Conservation (phyloP, 495 filamentous ascomycete genomes). For the Xanthoparmelia taractica region DNA sequence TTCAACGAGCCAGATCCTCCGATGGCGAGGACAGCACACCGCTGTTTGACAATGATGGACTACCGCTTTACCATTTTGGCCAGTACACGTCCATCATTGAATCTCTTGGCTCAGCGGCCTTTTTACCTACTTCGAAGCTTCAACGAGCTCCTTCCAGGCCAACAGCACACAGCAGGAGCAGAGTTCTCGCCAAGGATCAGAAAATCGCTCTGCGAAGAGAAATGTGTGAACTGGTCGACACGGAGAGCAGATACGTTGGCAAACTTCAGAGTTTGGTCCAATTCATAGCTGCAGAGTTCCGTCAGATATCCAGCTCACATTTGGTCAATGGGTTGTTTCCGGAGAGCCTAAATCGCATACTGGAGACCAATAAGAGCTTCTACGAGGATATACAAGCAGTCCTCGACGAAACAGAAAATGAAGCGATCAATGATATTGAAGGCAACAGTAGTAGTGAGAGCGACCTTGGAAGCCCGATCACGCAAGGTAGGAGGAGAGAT, state of each 20-base stretch:
- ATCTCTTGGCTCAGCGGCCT: conserved; percentile 71
- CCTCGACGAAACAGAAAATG: conserved; percentile 75
- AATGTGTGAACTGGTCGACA: conserved; percentile 86
- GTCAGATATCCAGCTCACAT: conserved; percentile 45
- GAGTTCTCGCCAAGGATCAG: conserved; percentile 67
- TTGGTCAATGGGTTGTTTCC: conserved; percentile 75
- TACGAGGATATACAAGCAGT: conserved; percentile 63
- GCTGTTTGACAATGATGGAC: conserved; percentile 53
- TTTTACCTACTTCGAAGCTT: conserved; percentile 79
- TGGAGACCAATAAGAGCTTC: conserved; percentile 72
- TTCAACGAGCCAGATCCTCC: conserved; percentile 48
- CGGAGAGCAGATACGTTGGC: conserved; percentile 84
- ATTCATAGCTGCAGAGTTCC: conserved; percentile 65
- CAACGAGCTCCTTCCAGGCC: conserved; percentile 82
- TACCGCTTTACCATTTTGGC: conserved; percentile 60
- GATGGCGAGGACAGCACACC: conserved; percentile 45
- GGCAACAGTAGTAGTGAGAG: conserved; percentile 17
- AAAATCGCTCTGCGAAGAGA: conserved; percentile 78
- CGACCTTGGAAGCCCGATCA: conserved; percentile 36
- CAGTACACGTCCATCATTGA: conserved; percentile 64
- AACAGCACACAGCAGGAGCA: conserved; percentile 64
- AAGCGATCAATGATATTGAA: conserved; percentile 62
- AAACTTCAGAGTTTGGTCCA: conserved; percentile 77
- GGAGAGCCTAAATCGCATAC: conserved; percentile 63
- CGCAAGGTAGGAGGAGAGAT: conserved; percentile 52